Evolutionary conservation across 768 basidiomycete genomes (phyloP), one percentile per base, ranked within the genome.

Genomic region (Zangia roseola): DNA sequence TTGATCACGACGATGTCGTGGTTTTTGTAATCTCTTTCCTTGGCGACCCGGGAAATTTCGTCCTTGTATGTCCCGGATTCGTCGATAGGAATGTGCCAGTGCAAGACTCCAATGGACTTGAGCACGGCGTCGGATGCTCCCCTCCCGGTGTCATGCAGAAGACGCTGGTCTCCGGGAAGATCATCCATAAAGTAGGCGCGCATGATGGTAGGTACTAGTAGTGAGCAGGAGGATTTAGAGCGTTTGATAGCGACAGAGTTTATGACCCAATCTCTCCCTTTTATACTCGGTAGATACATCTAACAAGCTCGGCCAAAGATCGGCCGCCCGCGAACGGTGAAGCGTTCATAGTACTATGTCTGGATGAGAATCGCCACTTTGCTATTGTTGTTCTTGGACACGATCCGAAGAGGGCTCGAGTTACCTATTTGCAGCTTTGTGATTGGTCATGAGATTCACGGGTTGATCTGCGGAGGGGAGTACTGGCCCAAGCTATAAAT

Each of bases 1-100:
- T 82, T 85, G 4, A 91, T 82, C 56, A 85, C 82, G 57, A 94
- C 85, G 48, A 73, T 73, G 61, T 94, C 91, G 52, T 88, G 72
- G 68, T 91, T 92, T 70, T 88, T 90, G 76, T 94, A 94, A 25
- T 77, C 80, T 25, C 82, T 68, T 68, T 87, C 78, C 52, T 72
- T 72, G 2, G 91, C 88, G 41, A 94, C 69, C 10, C 55, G 72
- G 56, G 90, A 71, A 59, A 87, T 63, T 63, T 78, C 70, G 10
- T 67, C 58, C 60, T 85, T 77, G 53, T 86, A 75, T 0, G 75
- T 57, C 8, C 45, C 57, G 9, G 42, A 36, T 21, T 53, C 76
- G 5, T 83, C 80, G n/a, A 88, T 74, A 0, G 88, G 83, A 49
- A 91, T 81, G 19, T 69, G 64, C 81, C 83, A 85, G 64, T 81